Evolutionary conservation across 305 asterid genomes (phyloP).

Genomic region (Fraxinus greggii): DNA sequence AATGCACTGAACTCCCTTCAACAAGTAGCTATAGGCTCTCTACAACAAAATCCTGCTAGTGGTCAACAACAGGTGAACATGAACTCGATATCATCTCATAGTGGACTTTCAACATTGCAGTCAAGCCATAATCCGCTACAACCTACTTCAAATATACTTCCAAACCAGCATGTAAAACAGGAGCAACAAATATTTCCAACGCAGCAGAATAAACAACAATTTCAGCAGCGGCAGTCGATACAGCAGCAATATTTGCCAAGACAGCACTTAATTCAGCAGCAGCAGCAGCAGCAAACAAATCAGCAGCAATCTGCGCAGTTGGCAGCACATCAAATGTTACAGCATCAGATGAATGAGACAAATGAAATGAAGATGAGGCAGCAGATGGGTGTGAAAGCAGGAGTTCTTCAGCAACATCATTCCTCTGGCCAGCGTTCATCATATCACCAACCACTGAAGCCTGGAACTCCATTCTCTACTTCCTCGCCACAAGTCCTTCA

Average conservation of each 20-base stretch:
- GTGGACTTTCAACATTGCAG: conserved; percentile 54
- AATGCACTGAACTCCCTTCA: conserved; percentile 69
- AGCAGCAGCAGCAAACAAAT: conserved; percentile 42
- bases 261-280: conserved; percentile 63
- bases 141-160: conserved; percentile 61
- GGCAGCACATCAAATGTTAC: conserved; percentile 65
- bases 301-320: conserved; percentile 68
- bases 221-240: conserved; percentile 68
- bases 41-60: conserved; percentile 73
- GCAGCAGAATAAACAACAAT: conserved; percentile 77
- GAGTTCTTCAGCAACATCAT: conserved; percentile 68
- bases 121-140: conserved; percentile 60
- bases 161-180: conserved; percentile 74
- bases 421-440: conserved; percentile 61
- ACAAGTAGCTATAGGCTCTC: conserved; percentile 65
- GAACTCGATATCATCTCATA: conserved; percentile 60
- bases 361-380: conserved; percentile 83
- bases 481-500: conserved; percentile 77
- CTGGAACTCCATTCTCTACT: conserved; percentile 65
- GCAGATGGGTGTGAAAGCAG: conserved; percentile 78
- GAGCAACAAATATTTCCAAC: conserved; percentile 71
- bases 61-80: conserved; percentile 69
- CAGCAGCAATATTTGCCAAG: conserved; percentile 55
- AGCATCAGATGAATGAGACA: conserved; percentile 70
- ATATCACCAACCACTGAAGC: conserved; percentile 60